phyloP scores from a whole-genome alignment of 768 basidiomycete genomes.

The Collybia sp. region DNA sequence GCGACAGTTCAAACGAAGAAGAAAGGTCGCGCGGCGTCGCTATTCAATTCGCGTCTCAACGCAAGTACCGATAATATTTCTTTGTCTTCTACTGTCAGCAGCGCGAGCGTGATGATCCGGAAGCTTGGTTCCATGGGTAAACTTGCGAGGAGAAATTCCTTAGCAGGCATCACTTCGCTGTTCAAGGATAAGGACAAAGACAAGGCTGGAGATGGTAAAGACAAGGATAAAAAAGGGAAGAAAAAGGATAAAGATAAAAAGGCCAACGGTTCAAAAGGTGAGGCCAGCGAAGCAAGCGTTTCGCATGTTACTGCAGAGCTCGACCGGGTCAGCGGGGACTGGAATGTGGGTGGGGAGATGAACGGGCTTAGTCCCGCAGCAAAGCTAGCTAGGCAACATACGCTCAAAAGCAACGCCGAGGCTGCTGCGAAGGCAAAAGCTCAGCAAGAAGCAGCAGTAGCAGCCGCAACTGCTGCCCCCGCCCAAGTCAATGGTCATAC shows the following conservation, averaged over 20 bases:
- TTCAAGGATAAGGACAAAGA: slow-evolving; percentile 86
- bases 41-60: slow-evolving; percentile 89
- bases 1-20: slow-evolving; percentile 59
- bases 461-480: slow-evolving; percentile 28
- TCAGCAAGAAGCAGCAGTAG: slow-evolving; percentile 47
- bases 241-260: slow-evolving; percentile 36
- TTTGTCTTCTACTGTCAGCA: slow-evolving; percentile 89
- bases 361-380: slow-evolving; percentile 87
- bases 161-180: slow-evolving; percentile 87
- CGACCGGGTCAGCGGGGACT: slow-evolving; percentile 61
- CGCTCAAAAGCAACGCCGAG: slow-evolving; percentile 82
- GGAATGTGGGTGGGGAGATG: slow-evolving; percentile 53
- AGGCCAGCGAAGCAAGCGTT: slow-evolving; percentile 64
- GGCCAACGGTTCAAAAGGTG: slow-evolving; percentile 59
- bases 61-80: slow-evolving; percentile 94
- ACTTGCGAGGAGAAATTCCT: slow-evolving; percentile 81
- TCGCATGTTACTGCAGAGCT: slow-evolving; percentile 84
- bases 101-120: slow-evolving; percentile 93
- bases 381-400: slow-evolving; percentile 85
- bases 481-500: slow-evolving; percentile 20
- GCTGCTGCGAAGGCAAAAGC: slow-evolving; percentile 65
- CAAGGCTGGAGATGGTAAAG: slow-evolving; percentile 33
- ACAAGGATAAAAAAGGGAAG: slow-evolving; percentile 32
- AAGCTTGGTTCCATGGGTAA: slow-evolving; percentile 92
- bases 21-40: slow-evolving; percentile 61